Evolutionary conservation across 345 rosid species (phyloP), one percentile per base, ranked within the genome.

Genomic region (Bruguiera gymnorhiza): DNA sequence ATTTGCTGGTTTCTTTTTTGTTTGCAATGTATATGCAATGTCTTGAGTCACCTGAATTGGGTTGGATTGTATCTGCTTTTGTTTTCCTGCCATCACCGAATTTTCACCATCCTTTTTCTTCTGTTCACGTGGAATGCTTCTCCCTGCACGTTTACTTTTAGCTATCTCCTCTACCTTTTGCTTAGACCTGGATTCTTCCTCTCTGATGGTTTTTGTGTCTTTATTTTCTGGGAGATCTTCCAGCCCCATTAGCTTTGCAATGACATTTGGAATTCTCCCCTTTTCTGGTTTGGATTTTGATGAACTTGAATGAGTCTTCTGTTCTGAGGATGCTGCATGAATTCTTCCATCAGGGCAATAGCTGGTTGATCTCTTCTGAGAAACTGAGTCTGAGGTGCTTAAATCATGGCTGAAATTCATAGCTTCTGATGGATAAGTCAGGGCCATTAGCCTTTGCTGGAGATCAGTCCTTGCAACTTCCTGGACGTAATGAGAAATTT

Each of bases 191-290:
- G 77, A 60, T 54, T 72, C 80, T 65, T 75, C 83, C 50, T 56
- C 59, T 29, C 20, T 55, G 31, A 59, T 34, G 53, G 76, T 26
- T 60, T 81, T 86, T 26, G 84, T 56, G 56, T 79, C 79, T 59
- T 43, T 66, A 73, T 80, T 83, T 76, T 80, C 76, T 26, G 91
- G 92, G 76, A 85, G 81, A 69, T 86, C 96, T 36, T 89, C 90
- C 19, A 89, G 60, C 43, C 99, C 98, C 94, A 90, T 95, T 58
- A 90, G 73, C 87, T 87, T 90, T 8, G 97, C 97, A 30, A 92
- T 85, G 52, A 92, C 94, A 80, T 80, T 92, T 32, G 98, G 87
- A 66, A 92, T 86, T 78, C 97, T 87, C 32, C 74, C 86, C 60
- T 86, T 95, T 21, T 82, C 92, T 16, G 79, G 66, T 68, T 83